Evolutionary conservation across 164 flowering plant species (phyloP).

Genomic region (Magnolia kwangsiensis): DNA sequence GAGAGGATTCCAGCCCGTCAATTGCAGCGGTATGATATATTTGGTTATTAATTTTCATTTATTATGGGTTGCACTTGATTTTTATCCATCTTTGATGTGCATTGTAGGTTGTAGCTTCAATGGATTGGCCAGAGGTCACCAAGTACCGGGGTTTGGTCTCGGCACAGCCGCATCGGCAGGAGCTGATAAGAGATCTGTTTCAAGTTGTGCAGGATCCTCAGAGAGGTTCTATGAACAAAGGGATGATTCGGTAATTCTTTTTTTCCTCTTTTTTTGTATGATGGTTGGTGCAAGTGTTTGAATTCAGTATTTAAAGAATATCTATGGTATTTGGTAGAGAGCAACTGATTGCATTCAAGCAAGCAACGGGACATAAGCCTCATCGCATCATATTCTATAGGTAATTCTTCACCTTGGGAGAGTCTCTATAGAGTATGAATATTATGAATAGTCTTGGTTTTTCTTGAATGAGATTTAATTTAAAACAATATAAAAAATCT

Average conservation of each 20-base stretch:
- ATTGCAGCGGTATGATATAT: slow-evolving; percentile 49
- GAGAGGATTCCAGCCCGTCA: slow-evolving; percentile 57
- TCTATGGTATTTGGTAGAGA: slow-evolving; percentile 44
- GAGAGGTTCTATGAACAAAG: slow-evolving; percentile 37
- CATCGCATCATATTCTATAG: slow-evolving; percentile 76
- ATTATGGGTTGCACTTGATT: slow-evolving; percentile 17
- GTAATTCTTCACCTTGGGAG: slow-evolving; percentile 20
- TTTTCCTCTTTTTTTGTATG: not conserved
- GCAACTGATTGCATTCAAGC: slow-evolving; percentile 45
- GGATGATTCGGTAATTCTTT: slow-evolving; percentile 62
- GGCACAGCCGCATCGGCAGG: slow-evolving; percentile 43
- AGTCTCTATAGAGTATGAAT: too few relatives aligned
- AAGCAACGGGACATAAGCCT: slow-evolving; percentile 51
- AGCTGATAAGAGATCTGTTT: slow-evolving; percentile 71
- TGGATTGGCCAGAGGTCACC: slow-evolving; percentile 38
- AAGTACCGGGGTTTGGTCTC: slow-evolving; percentile 29
- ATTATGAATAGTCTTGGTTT: not conserved
- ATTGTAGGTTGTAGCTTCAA: slow-evolving; percentile 34
- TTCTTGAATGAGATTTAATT: not conserved
- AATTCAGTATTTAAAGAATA: not conserved
- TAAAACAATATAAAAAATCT: too few relatives aligned
- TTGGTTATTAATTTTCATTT: not conserved
- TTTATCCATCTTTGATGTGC: not conserved
- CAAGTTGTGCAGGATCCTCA: slow-evolving; percentile 34
- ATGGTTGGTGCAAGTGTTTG: not conserved